Conservation (phyloP, 2,329 filamentous ascomycete genomes). For the Sporothrix protearum region DNA sequence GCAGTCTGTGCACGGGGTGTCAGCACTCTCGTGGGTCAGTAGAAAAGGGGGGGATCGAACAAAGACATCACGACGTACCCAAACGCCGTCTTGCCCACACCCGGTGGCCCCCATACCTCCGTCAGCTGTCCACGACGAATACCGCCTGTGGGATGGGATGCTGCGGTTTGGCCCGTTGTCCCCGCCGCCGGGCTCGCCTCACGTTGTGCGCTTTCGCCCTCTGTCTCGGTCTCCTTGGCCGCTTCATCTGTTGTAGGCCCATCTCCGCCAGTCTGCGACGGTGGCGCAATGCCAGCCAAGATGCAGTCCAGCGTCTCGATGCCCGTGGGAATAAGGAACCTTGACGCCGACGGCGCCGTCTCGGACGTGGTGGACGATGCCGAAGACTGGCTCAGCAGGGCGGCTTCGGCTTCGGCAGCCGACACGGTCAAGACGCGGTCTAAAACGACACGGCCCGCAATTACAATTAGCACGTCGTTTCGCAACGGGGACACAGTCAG, state of each 20-base stretch:
- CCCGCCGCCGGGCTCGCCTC: background rate
- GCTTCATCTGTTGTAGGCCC: background rate
- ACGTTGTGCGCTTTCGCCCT: background rate
- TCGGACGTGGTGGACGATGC: conserved; percentile 17
- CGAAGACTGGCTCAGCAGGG: conserved; percentile 22
- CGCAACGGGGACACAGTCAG: background rate
- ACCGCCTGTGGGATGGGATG: conserved; percentile 45
- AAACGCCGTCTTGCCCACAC: conserved; percentile 78
- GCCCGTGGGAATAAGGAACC: conserved; percentile 51
- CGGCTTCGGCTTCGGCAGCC: conserved; percentile 61
- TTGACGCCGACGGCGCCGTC: background rate
- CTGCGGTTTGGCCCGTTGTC: background rate
- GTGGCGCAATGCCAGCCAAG: conserved; percentile 37
- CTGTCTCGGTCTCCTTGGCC: background rate
- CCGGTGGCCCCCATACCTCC: conserved; percentile 84
- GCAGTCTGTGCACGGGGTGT: conserved; percentile 35
- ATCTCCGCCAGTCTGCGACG: conserved; percentile 10
- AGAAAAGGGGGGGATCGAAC: too few species aligned
- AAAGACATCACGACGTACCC: conserved; percentile 53
- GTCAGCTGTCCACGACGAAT: conserved; percentile 73
- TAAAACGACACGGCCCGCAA: conserved; percentile 40
- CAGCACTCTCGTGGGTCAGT: background rate
- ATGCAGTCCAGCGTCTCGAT: conserved; percentile 51
- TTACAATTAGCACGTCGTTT: background rate
- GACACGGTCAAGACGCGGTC: conserved; percentile 75